These are phyloP conservation scores for Herpetospermum pedunculosum DNA, from an alignment of 306 rosid species.

Conservation along the genomic window DNA sequence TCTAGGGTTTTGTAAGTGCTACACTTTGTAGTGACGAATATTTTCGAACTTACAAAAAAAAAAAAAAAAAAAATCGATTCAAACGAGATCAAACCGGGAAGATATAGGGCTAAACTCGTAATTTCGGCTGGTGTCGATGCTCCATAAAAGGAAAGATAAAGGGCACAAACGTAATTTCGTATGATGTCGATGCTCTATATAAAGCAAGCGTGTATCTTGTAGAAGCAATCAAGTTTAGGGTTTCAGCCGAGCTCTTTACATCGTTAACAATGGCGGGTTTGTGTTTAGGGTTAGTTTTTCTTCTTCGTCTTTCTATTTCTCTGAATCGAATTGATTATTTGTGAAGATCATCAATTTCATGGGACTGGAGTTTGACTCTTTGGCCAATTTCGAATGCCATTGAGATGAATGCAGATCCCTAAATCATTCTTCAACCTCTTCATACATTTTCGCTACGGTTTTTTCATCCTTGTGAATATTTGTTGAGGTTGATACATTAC, in stretches of 20 bases:
- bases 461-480: conserved; percentile 12
- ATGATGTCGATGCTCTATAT: neutral
- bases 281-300: neutral
- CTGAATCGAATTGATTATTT: neutral
- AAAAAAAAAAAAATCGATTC: no score
- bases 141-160: no score
- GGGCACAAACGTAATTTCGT: neutral
- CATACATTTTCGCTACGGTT: conserved; percentile 12
- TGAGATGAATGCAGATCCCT: conserved; percentile 88
- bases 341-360: neutral
- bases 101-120: no score
- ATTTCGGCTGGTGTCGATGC: no score
- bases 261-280: neutral
- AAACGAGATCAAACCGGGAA: neutral
- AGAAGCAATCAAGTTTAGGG: neutral
- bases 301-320: no score
- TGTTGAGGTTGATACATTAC: conserved; percentile 32
- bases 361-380: conserved; percentile 95
- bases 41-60: no score
- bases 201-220: neutral
- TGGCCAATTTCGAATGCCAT: conserved; percentile 45
- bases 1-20: no score
- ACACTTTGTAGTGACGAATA: no score
- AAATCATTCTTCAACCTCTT: conserved; percentile 28
- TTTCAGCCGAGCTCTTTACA: neutral